Evolutionary conservation across 306 rosid genomes (phyloP).

Genomic region (Medicago lupulina): DNA sequence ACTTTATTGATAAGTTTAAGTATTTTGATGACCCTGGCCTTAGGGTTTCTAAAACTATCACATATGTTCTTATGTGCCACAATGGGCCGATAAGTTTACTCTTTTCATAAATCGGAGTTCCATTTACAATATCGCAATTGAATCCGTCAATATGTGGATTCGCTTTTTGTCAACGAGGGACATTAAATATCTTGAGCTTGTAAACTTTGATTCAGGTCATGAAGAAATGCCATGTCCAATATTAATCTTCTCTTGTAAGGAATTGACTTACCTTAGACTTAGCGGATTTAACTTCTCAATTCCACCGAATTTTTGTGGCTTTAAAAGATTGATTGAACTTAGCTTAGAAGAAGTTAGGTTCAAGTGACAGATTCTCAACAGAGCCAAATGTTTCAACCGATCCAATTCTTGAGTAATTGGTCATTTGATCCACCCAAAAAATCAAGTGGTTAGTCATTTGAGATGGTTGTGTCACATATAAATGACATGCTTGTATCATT

Average conservation of each 20-base stretch:
- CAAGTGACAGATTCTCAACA: slow-evolving; percentile 75
- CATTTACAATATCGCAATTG: background rate
- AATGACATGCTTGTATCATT: slow-evolving; percentile 67
- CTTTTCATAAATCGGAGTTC: background rate
- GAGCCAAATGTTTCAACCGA: slow-evolving; percentile 75
- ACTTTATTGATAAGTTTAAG: too few relatives aligned
- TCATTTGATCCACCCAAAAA: slow-evolving; percentile 85
- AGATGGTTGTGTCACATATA: slow-evolving; percentile 75
- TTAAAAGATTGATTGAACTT: background rate
- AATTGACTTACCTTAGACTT: background rate
- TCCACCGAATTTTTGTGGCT: background rate
- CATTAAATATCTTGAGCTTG: background rate
- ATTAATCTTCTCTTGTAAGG: background rate
- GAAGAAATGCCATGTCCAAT: background rate
- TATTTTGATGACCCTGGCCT: too few relatives aligned
- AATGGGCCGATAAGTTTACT: background rate
- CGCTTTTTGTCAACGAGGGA: slow-evolving; percentile 4
- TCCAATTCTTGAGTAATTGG: slow-evolving; percentile 69
- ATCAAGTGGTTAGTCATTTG: slow-evolving; percentile 79
- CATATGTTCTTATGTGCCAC: slow-evolving; percentile 6
- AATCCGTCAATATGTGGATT: slow-evolving; percentile 7
- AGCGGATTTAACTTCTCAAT: background rate
- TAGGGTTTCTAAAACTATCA: background rate
- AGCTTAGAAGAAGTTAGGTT: background rate
- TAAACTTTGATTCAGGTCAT: too few relatives aligned